A percentile compares a stretch with the other conserved stretches of the same genome.
These are phyloP conservation scores for Kluyveromyces lactis DNA, from an alignment of 805 yeast species.

Conservation along the genomic window DNA sequence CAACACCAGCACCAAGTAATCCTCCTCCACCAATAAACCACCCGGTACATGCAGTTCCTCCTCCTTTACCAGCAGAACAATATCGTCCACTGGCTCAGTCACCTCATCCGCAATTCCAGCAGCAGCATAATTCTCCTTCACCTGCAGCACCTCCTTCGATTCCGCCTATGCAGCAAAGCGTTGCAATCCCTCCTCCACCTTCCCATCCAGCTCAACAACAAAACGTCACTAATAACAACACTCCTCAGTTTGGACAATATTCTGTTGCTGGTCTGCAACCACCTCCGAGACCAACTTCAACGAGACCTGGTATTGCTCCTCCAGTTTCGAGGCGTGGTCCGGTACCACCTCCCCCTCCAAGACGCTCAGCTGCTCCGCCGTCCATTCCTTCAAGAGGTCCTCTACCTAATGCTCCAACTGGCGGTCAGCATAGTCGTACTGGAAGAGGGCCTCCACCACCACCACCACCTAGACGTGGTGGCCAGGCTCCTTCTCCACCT, in stretches of 20 bases:
- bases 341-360: constrained; percentile 6
- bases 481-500: constrained; percentile 18
- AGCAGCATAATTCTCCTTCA: background rate
- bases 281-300: no score
- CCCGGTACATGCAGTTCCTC: constrained; percentile 1
- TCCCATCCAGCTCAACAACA: no score
- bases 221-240: no score
- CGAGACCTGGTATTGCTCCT: background rate
- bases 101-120: background rate
- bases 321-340: background rate
- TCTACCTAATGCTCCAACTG: background rate
- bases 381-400: constrained; percentile 1
- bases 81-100: background rate
- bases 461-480: constrained; percentile 18
- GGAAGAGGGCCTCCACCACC: constrained; percentile 16
- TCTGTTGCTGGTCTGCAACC: no score
- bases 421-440: constrained; percentile 2
- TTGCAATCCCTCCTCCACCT: no score
- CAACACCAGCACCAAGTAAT: constrained; percentile 8
- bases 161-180: no score
- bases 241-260: no score
- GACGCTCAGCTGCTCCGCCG: constrained; percentile 3
- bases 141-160: background rate
- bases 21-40: no score
- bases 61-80: background rate